A percentile compares a stretch with the other conserved stretches of the same genome.
Evolutionary conservation across 2,329 filamentous ascomycete genomes (phyloP).

Genomic region (Fusarium sp.): DNA sequence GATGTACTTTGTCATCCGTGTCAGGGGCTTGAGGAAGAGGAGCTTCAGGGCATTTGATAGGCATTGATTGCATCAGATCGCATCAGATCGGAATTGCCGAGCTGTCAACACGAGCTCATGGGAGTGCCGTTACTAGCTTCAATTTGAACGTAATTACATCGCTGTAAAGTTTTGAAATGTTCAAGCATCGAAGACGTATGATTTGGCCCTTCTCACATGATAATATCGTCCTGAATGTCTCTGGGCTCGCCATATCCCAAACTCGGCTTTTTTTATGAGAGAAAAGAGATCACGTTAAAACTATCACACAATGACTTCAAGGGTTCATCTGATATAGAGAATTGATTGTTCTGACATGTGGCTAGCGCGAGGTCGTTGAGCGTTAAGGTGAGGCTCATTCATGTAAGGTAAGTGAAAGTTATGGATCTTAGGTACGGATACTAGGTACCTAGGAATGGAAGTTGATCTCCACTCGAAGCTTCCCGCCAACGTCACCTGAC

Average conservation of each 20-base stretch:
- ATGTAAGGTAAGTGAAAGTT: constrained; percentile 16
- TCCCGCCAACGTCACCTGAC: constrained; percentile 39
- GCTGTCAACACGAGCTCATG: not conserved
- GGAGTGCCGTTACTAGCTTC: not conserved
- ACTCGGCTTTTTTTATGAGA: not conserved
- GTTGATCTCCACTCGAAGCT: not conserved
- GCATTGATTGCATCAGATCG: not conserved
- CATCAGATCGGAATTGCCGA: constrained; percentile 4
- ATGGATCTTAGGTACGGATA: not conserved
- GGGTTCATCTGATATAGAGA: not conserved
- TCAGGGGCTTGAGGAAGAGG: not conserved
- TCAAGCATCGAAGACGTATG: not conserved
- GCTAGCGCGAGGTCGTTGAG: not conserved
- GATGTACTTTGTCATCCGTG: not conserved
- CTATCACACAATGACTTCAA: not conserved
- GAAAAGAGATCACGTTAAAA: not conserved
- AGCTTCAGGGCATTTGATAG: not conserved
- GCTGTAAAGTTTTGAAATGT: not conserved
- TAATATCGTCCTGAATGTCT: not conserved
- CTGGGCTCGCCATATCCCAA: not conserved
- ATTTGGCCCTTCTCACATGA: not conserved
- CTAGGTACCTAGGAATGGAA: not conserved
- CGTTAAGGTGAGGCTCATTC: not conserved
- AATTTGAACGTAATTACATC: not conserved
- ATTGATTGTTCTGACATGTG: not conserved